A percentile compares a stretch with the other conserved stretches of the same genome.
Conservation (phyloP, 2,329 filamentous ascomycete genomes). For the Pseudogymnoascus sp. region DNA sequence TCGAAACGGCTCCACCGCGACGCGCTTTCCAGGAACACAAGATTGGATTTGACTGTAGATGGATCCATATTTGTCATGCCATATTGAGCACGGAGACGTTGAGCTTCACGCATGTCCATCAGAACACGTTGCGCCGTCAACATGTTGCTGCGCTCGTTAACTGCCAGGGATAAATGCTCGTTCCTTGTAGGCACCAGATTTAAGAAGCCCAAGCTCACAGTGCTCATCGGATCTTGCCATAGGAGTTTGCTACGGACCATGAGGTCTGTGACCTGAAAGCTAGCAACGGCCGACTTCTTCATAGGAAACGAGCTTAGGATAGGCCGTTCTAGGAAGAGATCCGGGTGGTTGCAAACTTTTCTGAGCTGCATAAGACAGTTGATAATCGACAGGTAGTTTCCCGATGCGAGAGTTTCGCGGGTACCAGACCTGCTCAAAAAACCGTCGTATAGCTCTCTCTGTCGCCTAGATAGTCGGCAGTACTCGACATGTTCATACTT, state of each 20-base stretch:
- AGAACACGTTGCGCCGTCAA: conserved; percentile 64
- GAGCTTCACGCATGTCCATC: conserved; percentile 62
- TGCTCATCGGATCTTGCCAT: conserved; percentile 51
- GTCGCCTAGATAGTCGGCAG: conserved; percentile 88
- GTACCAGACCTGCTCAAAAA: conserved; percentile 90
- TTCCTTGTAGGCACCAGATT: conserved; percentile 68
- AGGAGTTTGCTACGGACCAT: conserved; percentile 60
- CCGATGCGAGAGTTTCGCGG: conserved; percentile 76
- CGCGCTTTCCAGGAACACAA: conserved; percentile 65
- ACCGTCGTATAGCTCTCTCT: conserved; percentile 91
- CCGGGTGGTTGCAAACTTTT: conserved; percentile 97
- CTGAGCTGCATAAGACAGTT: conserved; percentile 96
- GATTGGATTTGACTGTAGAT: conserved; percentile 58
- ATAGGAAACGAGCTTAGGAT: conserved; percentile 97
- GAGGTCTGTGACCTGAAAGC: conserved; percentile 65
- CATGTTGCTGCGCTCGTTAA: conserved; percentile 50
- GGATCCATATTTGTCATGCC: conserved; percentile 51
- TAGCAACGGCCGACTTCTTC: conserved; percentile 65
- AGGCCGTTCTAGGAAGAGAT: conserved; percentile 89
- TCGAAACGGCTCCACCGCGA: conserved; percentile 63
- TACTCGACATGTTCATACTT: conserved; percentile 98
- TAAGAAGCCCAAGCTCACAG: conserved; percentile 66
- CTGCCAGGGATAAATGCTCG: conserved; percentile 52
- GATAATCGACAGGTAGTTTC: conserved; percentile 96
- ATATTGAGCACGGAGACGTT: conserved; percentile 53